Percentiles rank a stretch among this genome's conserved stretches.
phyloP scores from a whole-genome alignment of 2,329 filamentous ascomycete genomes.

The Diaporthe ampelina region DNA sequence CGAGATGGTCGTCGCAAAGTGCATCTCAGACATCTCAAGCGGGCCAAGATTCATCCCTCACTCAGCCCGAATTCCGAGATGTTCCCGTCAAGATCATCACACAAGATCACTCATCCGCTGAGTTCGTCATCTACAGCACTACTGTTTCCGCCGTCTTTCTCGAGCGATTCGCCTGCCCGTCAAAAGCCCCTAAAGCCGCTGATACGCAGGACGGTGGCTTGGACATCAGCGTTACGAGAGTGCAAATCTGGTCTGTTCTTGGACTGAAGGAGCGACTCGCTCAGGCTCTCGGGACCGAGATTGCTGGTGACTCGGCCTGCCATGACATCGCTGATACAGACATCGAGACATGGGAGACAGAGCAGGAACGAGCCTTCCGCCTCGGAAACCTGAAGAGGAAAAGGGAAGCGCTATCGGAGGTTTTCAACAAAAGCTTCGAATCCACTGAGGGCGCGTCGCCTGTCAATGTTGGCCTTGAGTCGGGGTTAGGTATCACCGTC shows the following conservation, averaged over 20 bases:
- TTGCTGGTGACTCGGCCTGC: conserved; percentile 57
- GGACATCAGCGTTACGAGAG: conserved; percentile 61
- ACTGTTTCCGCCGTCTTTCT: conserved; percentile 64
- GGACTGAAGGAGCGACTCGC: conserved; percentile 69
- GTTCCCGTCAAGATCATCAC: conserved; percentile 65
- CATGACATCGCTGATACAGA: conserved; percentile 48
- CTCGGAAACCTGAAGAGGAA: conserved; percentile 50
- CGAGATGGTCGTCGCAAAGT: conserved; percentile 46
- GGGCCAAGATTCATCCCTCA: conserved; percentile 39
- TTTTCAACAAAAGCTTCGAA: conserved; percentile 58
- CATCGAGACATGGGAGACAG: conserved; percentile 62
- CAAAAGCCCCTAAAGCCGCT: conserved; percentile 52
- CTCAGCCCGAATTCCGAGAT: conserved; percentile 57
- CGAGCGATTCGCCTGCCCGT: conserved; percentile 63
- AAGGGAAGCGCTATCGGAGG: conserved; percentile 53
- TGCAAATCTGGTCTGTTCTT: conserved; percentile 68
- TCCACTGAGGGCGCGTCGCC: conserved; percentile 46
- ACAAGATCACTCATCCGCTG: conserved; percentile 61
- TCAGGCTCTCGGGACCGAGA: conserved; percentile 64
- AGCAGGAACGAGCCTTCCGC: conserved; percentile 46
- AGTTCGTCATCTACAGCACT: conserved; percentile 68
- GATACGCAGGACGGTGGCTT: conserved; percentile 53
- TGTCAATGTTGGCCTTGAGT: neutral
- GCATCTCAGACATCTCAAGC: conserved; percentile 41
- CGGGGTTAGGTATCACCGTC: conserved; percentile 35